Base-by-base conservation (phyloP, 2,329 filamentous ascomycete species). In the Colletotrichum eleusines region DNA sequence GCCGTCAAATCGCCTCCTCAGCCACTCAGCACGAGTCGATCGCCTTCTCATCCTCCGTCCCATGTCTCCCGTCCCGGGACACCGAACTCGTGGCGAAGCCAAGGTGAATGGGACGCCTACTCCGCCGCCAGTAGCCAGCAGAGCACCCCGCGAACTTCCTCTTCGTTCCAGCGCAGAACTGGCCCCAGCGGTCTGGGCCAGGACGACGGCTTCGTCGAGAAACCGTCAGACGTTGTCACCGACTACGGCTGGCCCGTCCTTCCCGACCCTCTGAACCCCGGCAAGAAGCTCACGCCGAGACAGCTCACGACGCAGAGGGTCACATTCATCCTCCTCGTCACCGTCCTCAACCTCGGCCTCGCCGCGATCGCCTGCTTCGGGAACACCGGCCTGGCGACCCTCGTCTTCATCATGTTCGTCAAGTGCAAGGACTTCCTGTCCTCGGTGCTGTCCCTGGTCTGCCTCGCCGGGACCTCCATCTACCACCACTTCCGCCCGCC, bases 61-160 rank as follows among this genome's bases (percentile, higher is more conserved):
- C 38, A 20, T 18, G 5, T 57, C 1, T 64, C 35, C 4, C 51
- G 62, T 14, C 62, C 51, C 20, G 51, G 51, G 9, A 64, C 62
- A 11, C 62, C 62, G 4, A 64, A 64, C 50, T 64, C 62, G 16
- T 64, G 62, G 62, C 2, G 62, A 16, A 64, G 62, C 6, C 62
- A 64, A 28, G 62, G 62, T n/a, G 62, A 64, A n/a, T 64, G 62
- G 62, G 62, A 64, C 33, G 40, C 51, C 51, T 64, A 57, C 51
- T 64, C 62, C 18, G 62, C 51, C 26, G 61, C 50, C 20, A 64
- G 50, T 28, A 64, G 61, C 38, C 26, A 38, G 26, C 38, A 50
- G 33, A 14, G 11, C 38, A 46, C 35, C 20, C 50, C 35, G 6
- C 38, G 50, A 20, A 38, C 38, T 26, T 64, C 61, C n/a, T 33